Evolutionary conservation across 2,329 filamentous ascomycete genomes (phyloP).

Genomic region (Rachicladosporium sp.): DNA sequence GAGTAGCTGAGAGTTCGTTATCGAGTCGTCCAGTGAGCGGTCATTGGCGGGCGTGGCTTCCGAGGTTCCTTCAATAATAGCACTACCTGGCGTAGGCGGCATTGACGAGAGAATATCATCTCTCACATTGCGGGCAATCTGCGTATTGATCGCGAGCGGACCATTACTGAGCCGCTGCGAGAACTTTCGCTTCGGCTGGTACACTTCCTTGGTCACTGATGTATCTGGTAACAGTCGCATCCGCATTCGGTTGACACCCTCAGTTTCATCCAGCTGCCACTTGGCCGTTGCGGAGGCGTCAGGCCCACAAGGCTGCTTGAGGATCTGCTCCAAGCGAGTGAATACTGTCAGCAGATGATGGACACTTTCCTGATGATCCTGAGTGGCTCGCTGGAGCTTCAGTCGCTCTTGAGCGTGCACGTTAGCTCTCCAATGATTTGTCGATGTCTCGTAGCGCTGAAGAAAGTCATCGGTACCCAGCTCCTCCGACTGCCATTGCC

Average conservation of each 20-base stretch:
- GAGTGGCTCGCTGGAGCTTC: constrained; percentile 76
- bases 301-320: constrained; percentile 69
- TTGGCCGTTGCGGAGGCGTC: constrained; percentile 54
- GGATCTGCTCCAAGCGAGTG: constrained; percentile 63
- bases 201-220: constrained; percentile 54
- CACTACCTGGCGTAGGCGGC: constrained; percentile 8
- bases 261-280: constrained; percentile 92
- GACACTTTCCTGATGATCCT: constrained; percentile 88
- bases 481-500: constrained; percentile 63
- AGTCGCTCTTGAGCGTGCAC: constrained; percentile 86
- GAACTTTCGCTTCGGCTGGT: constrained; percentile 72
- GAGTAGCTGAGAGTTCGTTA: constrained; percentile 31
- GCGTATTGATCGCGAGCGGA: constrained; percentile 19
- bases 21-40: constrained; percentile 30
- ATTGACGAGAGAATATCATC: constrained; percentile 14
- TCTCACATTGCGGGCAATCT: constrained; percentile 16
- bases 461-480: constrained; percentile 57
- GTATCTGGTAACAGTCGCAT: constrained; percentile 73
- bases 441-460: constrained; percentile 72
- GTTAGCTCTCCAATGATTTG: constrained; percentile 86
- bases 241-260: constrained; percentile 90
- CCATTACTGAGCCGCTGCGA: constrained; percentile 37
- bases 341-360: constrained; percentile 65
- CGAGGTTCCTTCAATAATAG: constrained; percentile 4
- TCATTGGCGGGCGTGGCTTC: constrained; percentile 10